These are phyloP conservation scores for Serendipita vermifera DNA, from an alignment of 768 basidiomycete species.

Conservation along the genomic window DNA sequence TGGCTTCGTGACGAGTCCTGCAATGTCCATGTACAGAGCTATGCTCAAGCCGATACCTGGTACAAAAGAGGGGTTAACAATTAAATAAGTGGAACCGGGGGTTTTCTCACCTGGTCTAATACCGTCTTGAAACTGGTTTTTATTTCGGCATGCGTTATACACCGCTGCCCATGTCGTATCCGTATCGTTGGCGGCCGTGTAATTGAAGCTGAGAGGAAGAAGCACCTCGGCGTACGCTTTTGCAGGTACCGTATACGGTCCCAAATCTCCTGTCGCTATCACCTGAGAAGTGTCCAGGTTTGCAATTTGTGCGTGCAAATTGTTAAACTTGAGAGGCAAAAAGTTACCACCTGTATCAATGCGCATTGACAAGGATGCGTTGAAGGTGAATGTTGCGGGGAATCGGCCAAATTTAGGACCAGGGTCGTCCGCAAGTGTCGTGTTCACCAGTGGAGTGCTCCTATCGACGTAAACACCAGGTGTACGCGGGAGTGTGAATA, in stretches of 20 bases:
- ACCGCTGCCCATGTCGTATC: slow-evolving; percentile 73
- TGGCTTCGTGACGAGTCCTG: slow-evolving; percentile 46
- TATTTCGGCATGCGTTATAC: slow-evolving; percentile 66
- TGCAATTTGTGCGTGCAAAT: slow-evolving; percentile 53
- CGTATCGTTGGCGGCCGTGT: slow-evolving; percentile 60
- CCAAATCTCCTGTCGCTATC: slow-evolving; percentile 56
- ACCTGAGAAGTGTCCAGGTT: slow-evolving; percentile 52
- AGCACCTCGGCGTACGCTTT: slow-evolving; percentile 50
- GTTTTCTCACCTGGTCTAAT: slow-evolving; percentile 44
- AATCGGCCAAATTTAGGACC: slow-evolving; percentile 49
- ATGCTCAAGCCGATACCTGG: slow-evolving; percentile 49
- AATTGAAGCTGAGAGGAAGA: slow-evolving; percentile 75
- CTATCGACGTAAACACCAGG: slow-evolving; percentile 55
- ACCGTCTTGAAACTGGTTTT: slow-evolving; percentile 34
- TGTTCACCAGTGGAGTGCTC: slow-evolving; percentile 35
- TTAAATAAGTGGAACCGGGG: slow-evolving; percentile 12
- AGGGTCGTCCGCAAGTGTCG: slow-evolving; percentile 23
- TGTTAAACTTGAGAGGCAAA: slow-evolving; percentile 61
- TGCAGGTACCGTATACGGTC: slow-evolving; percentile 47
- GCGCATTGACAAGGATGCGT: slow-evolving; percentile 59
- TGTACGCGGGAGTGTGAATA: slow-evolving; percentile 71
- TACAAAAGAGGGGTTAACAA: slow-evolving; percentile 13
- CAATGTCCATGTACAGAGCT: slow-evolving; percentile 51
- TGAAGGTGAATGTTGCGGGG: slow-evolving; percentile 86
- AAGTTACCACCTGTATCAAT: slow-evolving; percentile 63